Percentiles rank a stretch among this genome's conserved stretches.
Evolutionary conservation across 306 rosid genomes (phyloP).

Genomic region (Acacia confusa): DNA sequence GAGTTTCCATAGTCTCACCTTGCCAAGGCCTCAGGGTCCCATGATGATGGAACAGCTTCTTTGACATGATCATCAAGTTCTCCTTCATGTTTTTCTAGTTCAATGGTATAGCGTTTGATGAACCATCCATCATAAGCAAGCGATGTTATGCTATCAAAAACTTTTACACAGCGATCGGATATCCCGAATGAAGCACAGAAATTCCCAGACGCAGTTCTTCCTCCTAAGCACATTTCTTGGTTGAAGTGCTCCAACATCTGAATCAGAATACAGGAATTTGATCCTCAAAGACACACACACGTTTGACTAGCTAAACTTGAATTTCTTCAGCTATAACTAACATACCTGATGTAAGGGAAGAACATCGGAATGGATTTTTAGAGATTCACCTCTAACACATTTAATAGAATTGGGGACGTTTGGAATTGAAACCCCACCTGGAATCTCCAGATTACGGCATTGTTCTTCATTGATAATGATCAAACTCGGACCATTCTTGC

Average conservation of each 20-base stretch:
- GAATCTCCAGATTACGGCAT: conserved; percentile 50
- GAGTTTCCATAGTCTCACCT: conserved; percentile 42
- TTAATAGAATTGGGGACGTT: conserved; percentile 59
- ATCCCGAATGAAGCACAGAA: conserved; percentile 81
- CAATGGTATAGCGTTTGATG: conserved; percentile 76
- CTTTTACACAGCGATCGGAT: conserved; percentile 62
- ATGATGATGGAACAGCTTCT: conserved; percentile 76
- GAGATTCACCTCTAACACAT: conserved; percentile 74
- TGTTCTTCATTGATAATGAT: conserved; percentile 46
- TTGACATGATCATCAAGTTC: conserved; percentile 58
- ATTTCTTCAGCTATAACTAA: background rate
- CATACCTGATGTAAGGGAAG: conserved; percentile 48
- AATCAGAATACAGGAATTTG: background rate
- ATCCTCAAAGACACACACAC: background rate
- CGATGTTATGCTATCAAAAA: conserved; percentile 66
- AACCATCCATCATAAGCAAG: conserved; percentile 88
- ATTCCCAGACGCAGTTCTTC: conserved; percentile 73
- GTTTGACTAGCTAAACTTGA: background rate
- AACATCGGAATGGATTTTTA: conserved; percentile 53
- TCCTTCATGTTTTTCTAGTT: conserved; percentile 66
- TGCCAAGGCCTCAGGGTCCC: conserved; percentile 83
- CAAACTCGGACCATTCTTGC: conserved; percentile 50
- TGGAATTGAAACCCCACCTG: conserved; percentile 67
- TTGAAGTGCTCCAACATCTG: conserved; percentile 95
- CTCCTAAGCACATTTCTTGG: conserved; percentile 64